Base-by-base conservation (phyloP, 1,284 basidiomycete species). In the Trametes pubescens region DNA sequence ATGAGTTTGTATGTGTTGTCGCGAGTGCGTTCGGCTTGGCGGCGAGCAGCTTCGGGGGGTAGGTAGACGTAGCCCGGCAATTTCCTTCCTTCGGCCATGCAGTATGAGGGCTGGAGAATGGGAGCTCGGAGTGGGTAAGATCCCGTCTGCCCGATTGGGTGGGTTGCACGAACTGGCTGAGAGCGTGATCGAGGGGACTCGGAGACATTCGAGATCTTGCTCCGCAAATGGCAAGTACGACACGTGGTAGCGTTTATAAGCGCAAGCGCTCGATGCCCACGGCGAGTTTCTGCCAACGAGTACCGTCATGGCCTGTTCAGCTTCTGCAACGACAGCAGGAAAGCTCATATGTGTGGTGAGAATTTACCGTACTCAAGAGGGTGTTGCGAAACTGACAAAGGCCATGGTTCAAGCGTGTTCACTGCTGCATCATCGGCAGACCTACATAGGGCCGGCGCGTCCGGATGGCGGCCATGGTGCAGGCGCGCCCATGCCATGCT, bases 51-150 rank as follows among this genome's bases (percentile, higher is more conserved):
- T 13, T 55, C 53, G 13, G 53, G 38, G 4, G 53, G 26, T 4
- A 55, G 34, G 26, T 44, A 55, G 38, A 55, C 32, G 26, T 55
- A 55, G 24, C 43, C 43, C 9, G 53, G 53, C 2, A 34, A 2
- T 32, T 32, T 55, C 53, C 43, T 44, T 22, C 44, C 40, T 16
- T 55, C 53, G 9, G 26, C 22, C 53, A 55, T 55, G 35, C 16
- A 34, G 11, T 4, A 18, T 26, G 14, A 11, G 13, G 16, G 53
- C 43, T 13, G 40, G 40, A 18, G 16, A n/a, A 43, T 18, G 40
- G 13, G 40, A 43, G 40, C 29, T 32, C 2, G 40, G 16, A 18
- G 40, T 43, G 40, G 40, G 13, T 8, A 43, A n/a, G 40, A 3
- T 43, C 40, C 18, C 14, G 40, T n/a, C 40, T 43, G 18, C 40